Evolutionary conservation across 1,139 yeast species (phyloP).

Genomic region (Geotrichum restrictum): DNA sequence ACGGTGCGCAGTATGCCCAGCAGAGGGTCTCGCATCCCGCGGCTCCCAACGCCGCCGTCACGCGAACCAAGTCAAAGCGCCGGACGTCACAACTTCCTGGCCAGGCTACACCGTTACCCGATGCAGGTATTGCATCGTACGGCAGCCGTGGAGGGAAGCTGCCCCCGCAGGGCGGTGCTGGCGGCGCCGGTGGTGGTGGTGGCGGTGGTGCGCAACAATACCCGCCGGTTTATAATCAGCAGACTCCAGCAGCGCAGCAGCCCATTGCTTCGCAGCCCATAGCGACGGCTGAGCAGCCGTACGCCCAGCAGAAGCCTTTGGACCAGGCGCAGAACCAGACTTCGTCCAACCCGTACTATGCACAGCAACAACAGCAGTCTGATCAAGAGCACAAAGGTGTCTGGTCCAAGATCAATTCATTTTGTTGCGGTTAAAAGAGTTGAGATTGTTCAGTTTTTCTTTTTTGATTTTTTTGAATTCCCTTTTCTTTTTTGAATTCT

Average conservation of each 20-base stretch:
- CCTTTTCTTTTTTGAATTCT: not conserved
- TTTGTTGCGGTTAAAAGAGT: conserved; percentile 5
- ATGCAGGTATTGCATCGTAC: conserved; percentile 3
- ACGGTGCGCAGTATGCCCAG: conserved; percentile 6
- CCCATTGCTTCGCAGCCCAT: not conserved
- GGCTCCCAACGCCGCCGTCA: conserved; percentile 35
- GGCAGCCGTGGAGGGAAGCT: conserved; percentile 16
- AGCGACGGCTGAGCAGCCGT: conserved; percentile 5
- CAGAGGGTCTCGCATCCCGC: conserved; percentile 28
- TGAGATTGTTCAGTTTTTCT: not conserved
- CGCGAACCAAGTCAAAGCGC: conserved; percentile 35
- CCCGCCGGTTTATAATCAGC: conserved; percentile 23
- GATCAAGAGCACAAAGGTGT: conserved; percentile 32
- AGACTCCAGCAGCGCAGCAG: conserved; percentile 12
- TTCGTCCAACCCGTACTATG: conserved; percentile 20
- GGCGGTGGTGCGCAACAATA: conserved; percentile 2
- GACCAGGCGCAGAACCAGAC: conserved; percentile 20
- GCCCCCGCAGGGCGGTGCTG: conserved; percentile 12
- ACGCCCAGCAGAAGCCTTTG: conserved; percentile 11
- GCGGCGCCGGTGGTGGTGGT: too few species aligned
- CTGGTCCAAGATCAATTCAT: conserved; percentile 32
- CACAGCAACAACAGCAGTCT: conserved; percentile 23
- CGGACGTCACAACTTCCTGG: conserved; percentile 17
- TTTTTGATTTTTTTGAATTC: not conserved
- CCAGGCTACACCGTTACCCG: conserved; percentile 4